Conservation (phyloP, 2,329 filamentous ascomycete genomes). For the Alternaria sp. region DNA sequence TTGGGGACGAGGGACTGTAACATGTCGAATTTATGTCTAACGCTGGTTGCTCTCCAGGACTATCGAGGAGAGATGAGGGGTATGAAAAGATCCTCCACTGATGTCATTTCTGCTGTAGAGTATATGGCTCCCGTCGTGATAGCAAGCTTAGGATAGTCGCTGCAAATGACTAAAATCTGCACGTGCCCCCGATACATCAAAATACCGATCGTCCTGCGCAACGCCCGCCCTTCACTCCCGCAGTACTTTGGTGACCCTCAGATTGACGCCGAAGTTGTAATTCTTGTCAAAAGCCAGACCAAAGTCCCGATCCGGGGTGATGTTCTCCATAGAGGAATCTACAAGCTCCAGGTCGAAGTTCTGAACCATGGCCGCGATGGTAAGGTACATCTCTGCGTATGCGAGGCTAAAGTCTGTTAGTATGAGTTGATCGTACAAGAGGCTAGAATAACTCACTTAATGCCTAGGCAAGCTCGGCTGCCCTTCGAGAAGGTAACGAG, state of each 20-base stretch:
- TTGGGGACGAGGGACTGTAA: not conserved
- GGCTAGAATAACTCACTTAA: not conserved
- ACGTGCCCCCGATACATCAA: not conserved
- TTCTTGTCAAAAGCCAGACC: slow-evolving; percentile 14
- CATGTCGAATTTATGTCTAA: not conserved
- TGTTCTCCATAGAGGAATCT: slow-evolving; percentile 15
- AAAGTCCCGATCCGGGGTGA: slow-evolving; percentile 10
- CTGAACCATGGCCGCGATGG: slow-evolving; percentile 13
- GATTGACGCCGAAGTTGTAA: slow-evolving; percentile 9
- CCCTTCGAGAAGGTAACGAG: slow-evolving; percentile 50
- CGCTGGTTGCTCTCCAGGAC: too few species aligned
- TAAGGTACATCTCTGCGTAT: slow-evolving; percentile 25
- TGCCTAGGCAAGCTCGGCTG: slow-evolving; percentile 49
- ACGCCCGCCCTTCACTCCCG: not conserved
- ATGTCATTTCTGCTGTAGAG: not conserved
- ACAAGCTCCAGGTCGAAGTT: slow-evolving; percentile 25
- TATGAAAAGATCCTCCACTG: not conserved
- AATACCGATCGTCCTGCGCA: too few species aligned
- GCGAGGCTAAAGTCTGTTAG: slow-evolving; percentile 29
- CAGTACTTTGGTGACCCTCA: slow-evolving; percentile 9
- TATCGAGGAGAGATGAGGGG: too few species aligned
- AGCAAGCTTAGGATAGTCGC: not conserved
- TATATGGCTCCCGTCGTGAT: accelerated
- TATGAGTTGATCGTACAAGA: too few species aligned
- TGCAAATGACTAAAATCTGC: not conserved